These are phyloP conservation scores for Termitomyces sp. DNA, from an alignment of 768 basidiomycete species.

Conservation along the genomic window DNA sequence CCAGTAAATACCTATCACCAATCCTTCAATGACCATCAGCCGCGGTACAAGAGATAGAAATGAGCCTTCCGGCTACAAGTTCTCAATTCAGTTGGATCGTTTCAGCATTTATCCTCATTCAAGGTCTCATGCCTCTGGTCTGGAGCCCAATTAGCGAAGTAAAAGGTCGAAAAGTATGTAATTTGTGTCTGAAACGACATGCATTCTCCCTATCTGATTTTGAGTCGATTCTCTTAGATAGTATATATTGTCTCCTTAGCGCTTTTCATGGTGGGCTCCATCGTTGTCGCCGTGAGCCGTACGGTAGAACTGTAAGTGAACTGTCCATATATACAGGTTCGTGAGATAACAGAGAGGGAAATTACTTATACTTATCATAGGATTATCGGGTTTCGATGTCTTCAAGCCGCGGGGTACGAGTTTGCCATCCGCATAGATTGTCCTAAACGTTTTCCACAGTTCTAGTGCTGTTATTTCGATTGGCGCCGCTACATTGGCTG, in stretches of 20 bases:
- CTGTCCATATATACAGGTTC: not conserved
- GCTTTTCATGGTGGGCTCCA: conserved; percentile 49
- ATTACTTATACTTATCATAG: conserved; percentile 15
- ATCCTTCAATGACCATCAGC: conserved; percentile 31
- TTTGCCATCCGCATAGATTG: not conserved
- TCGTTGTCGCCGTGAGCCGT: conserved; percentile 49
- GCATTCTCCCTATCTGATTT: not conserved
- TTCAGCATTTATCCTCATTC: conserved; percentile 67
- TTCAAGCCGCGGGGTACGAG: conserved; percentile 62
- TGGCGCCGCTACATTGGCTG: conserved; percentile 74
- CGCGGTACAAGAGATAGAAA: conserved; percentile 54
- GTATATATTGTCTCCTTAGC: conserved; percentile 49
- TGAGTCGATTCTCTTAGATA: conserved; percentile 23
- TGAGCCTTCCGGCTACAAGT: conserved; percentile 51
- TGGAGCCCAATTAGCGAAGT: conserved; percentile 74
- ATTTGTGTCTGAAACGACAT: not conserved
- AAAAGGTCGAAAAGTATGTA: conserved; percentile 61
- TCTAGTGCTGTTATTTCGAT: conserved; percentile 33
- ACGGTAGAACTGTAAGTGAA: conserved; percentile 40
- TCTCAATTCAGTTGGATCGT: conserved; percentile 62
- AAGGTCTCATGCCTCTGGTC: conserved; percentile 59
- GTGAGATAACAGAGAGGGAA: not conserved
- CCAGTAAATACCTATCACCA: not conserved
- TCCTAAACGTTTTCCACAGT: not conserved
- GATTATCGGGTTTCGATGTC: conserved; percentile 61